Conservation (phyloP, 2,329 filamentous ascomycete genomes). For the Xylariaceae sp. region DNA sequence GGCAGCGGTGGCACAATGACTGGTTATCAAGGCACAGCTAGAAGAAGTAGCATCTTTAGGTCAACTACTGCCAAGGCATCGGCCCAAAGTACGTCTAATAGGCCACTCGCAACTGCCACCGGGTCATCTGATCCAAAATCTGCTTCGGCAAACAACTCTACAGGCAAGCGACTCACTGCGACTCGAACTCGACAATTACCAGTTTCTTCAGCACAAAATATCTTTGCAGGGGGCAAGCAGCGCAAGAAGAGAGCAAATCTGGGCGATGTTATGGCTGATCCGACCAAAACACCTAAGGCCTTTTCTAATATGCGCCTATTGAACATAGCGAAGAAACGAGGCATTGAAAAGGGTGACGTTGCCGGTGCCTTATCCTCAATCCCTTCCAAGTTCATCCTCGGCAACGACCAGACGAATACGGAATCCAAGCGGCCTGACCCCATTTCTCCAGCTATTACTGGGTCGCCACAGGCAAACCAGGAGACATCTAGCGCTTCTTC, state of each 20-base stretch:
- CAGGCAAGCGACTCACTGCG: constrained; percentile 36
- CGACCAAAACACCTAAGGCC: constrained; percentile 48
- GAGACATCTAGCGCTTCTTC: neutral
- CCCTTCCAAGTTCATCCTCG: constrained; percentile 40
- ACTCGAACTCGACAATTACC: constrained; percentile 34
- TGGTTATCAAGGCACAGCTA: constrained; percentile 47
- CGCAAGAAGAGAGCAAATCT: constrained; percentile 47
- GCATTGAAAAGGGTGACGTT: constrained; percentile 53
- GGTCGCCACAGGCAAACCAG: neutral
- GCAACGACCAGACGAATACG: constrained; percentile 23
- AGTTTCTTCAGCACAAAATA: constrained; percentile 43
- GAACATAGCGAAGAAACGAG: constrained; percentile 51
- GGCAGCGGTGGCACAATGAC: constrained; percentile 33
- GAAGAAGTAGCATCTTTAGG: constrained; percentile 34
- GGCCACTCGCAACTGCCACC: constrained; percentile 10
- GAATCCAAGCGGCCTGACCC: constrained; percentile 15
- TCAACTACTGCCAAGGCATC: constrained; percentile 3
- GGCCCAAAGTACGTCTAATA: constrained; percentile 13
- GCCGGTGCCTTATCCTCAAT: constrained; percentile 47
- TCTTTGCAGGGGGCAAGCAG: constrained; percentile 54
- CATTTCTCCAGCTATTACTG: constrained; percentile 3
- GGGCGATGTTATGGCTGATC: constrained; percentile 49
- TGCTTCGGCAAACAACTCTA: constrained; percentile 30
- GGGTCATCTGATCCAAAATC: constrained; percentile 6
- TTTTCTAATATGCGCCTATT: constrained; percentile 48